Base-by-base conservation (phyloP, 2,329 filamentous ascomycete species). In the Corynespora cassiicola region DNA sequence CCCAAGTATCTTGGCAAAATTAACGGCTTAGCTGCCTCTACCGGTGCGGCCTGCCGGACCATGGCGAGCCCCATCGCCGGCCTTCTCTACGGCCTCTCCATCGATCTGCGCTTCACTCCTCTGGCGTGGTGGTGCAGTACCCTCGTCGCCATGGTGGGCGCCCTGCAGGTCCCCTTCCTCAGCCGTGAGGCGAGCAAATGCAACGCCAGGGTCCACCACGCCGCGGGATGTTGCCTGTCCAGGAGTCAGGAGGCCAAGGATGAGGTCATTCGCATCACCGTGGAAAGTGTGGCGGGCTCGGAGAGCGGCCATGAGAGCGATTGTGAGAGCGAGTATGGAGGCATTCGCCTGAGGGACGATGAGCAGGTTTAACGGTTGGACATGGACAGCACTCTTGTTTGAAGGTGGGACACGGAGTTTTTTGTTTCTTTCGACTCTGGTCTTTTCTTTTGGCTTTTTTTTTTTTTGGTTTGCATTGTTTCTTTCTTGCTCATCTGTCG, bases 11-110 rank as follows among this genome's bases (percentile, higher is more conserved):
- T 89, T 11, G 86, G 86, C 1, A 84, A 80, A 52, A 86, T 89
- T 63, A 89, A 89, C 47, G 86, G 86, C 0, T 69, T 88, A 7
- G 85, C 85, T 31, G 87, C 87, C 44, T 85, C 82, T 3, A 85
- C 81, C 2, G 86, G 85, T n/a, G 87, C 85, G 14, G 79, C 82
- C 4, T 84, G 83, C 42, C 77, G 86, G n/a, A 88, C 84, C 0
- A 61, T 88, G 24, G 84, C 85, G 1, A 85, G 85, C 15, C 86
- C 86, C 0, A 66, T 88, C 18, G 82, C 83, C 2, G 86, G 86
- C 2, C 75, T 83, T 20, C 72, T 89, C 4, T 89, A 88, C 53
- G 80, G 81, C 11, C 57, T 80, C 3, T 84, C 84, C 4, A 78
- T 75, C 20, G 68, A 76, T 16, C 69, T 81, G 17, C 71, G 75